Conservation (phyloP, 192 early-diverging fungal species). For the Entomortierella lignicola region DNA sequence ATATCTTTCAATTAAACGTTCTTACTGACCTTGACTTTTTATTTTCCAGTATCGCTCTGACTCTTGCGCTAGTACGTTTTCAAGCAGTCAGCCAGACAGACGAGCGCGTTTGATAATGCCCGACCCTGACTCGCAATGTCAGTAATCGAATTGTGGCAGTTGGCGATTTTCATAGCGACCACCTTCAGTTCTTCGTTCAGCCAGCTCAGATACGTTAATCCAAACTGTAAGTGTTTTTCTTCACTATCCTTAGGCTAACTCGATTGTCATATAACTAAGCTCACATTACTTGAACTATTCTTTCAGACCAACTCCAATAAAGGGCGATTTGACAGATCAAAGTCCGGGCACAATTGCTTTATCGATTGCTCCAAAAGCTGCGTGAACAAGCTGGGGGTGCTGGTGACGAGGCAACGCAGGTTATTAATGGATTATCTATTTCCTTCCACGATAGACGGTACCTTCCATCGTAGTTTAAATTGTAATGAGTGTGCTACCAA, state of each 20-base stretch:
- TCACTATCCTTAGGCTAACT: neutral
- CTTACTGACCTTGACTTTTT: too few relatives aligned
- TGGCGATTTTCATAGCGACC: constrained; percentile 79
- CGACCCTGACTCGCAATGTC: neutral
- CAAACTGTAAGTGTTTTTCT: constrained; percentile 62
- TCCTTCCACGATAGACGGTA: too few relatives aligned
- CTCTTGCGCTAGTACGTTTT: constrained; percentile 6
- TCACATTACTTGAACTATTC: too few relatives aligned
- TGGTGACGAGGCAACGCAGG: constrained; percentile 53
- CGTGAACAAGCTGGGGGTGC: constrained; percentile 60
- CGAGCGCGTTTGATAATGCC: neutral
- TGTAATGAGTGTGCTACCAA: neutral
- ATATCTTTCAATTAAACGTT: too few relatives aligned
- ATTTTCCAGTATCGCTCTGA: too few relatives aligned
- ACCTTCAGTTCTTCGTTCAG: constrained; percentile 63
- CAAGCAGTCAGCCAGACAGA: neutral
- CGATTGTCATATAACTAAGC: too few relatives aligned
- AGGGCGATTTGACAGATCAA: constrained; percentile 77
- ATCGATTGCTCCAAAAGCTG: constrained; percentile 65
- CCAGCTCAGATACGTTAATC: constrained; percentile 69
- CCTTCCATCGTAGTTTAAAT: too few relatives aligned
- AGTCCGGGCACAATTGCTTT: constrained; percentile 74
- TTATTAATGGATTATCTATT: neutral
- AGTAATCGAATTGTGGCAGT: constrained; percentile 69
- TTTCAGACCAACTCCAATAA: too few relatives aligned